A percentile compares a stretch with the other conserved stretches of the same genome.
Conservation (phyloP, 2,329 filamentous ascomycete genomes). For the Fusarium setosum region DNA sequence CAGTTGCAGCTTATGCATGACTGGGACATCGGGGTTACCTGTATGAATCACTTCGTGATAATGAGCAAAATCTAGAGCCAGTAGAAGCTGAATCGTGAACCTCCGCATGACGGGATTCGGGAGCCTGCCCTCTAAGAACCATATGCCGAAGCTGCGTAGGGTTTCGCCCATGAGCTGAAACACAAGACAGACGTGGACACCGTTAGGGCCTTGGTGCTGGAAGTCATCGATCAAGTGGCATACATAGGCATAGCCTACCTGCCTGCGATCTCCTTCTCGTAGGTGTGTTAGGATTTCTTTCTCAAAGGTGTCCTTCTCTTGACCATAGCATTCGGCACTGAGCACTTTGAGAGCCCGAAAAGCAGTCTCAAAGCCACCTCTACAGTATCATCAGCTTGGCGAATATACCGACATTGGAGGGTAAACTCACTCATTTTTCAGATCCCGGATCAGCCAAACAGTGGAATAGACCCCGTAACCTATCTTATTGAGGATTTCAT, state of each 20-base stretch:
- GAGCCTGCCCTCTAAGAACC: conserved; percentile 21
- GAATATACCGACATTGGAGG: neutral
- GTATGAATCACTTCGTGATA: conserved; percentile 35
- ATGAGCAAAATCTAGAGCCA: conserved; percentile 37
- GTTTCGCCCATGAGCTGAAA: conserved; percentile 45
- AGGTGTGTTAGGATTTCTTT: conserved; percentile 29
- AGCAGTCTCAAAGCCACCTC: conserved; percentile 5
- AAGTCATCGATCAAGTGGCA: conserved; percentile 40
- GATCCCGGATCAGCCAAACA: conserved; percentile 29
- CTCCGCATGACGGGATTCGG: conserved; percentile 23
- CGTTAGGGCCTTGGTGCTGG: conserved; percentile 44
- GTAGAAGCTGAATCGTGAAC: conserved; percentile 28
- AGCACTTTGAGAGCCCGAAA: conserved; percentile 44
- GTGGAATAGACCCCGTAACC: conserved; percentile 33
- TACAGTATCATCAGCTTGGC: neutral
- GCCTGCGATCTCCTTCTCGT: conserved; percentile 6
- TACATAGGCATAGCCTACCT: conserved; percentile 11
- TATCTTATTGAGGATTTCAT: conserved; percentile 29
- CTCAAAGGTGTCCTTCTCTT: conserved; percentile 28
- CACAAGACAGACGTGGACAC: conserved; percentile 45
- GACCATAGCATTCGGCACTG: conserved; percentile 25
- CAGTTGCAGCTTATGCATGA: neutral
- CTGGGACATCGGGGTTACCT: conserved; percentile 5
- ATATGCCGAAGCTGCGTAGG: conserved; percentile 28
- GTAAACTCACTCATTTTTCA: conserved; percentile 2